phyloP scores from a whole-genome alignment of 805 yeast species.

The Cyberlindnera saturnus region DNA sequence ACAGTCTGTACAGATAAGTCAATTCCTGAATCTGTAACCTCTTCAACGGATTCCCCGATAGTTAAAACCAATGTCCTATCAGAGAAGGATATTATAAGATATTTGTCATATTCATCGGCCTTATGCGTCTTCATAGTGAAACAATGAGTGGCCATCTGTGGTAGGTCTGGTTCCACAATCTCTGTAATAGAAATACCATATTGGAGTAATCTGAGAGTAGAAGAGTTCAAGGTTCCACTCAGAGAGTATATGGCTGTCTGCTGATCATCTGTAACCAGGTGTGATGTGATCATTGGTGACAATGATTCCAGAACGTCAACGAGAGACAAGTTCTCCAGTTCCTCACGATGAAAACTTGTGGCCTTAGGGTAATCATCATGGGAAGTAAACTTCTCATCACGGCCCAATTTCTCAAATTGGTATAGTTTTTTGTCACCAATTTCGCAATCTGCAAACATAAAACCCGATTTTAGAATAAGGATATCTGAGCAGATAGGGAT shows the following conservation, averaged over 20 bases:
- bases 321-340: conserved; percentile 51
- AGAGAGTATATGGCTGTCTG: conserved; percentile 37
- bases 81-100: conserved; percentile 57
- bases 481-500: conserved; percentile 53
- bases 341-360: conserved; percentile 23
- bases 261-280: conserved; percentile 25
- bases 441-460: conserved; percentile 60
- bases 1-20: conserved; percentile 53
- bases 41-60: conserved; percentile 77
- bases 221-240: conserved; percentile 37
- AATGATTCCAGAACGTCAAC: conserved; percentile 40
- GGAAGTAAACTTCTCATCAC: conserved; percentile 36
- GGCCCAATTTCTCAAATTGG: conserved; percentile 76
- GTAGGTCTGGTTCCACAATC: conserved; percentile 71
- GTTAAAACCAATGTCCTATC: conserved; percentile 68
- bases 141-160: conserved; percentile 53
- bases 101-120: conserved; percentile 48
- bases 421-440: conserved; percentile 60
- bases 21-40: conserved; percentile 63
- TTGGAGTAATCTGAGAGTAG: conserved; percentile 42
- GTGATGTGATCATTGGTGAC: conserved; percentile 48
- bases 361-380: conserved; percentile 29
- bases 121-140: conserved; percentile 52
- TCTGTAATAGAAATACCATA: conserved; percentile 57
- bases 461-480: conserved; percentile 68